phyloP scores from a whole-genome alignment of 2,329 filamentous ascomycete species.

The Penicillium sp. region DNA sequence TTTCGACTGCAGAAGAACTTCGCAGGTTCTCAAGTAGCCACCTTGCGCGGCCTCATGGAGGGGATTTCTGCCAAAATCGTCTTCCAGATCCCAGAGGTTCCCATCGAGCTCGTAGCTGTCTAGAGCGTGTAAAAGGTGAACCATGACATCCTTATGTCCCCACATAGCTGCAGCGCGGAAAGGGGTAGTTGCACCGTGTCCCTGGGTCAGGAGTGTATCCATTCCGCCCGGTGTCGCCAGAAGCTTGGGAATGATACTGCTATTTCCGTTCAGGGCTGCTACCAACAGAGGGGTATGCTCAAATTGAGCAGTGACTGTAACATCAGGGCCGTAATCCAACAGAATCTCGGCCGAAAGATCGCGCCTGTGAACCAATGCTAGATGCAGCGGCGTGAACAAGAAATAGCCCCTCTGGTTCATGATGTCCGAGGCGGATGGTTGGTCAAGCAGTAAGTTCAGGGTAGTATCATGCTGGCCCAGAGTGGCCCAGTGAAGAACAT shows the following conservation, averaged over 20 bases:
- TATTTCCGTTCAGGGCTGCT: not conserved
- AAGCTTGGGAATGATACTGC: not conserved
- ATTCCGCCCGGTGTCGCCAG: not conserved
- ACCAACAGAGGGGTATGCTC: not conserved
- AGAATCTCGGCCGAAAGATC: constrained; percentile 1
- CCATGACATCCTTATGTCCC: constrained; percentile 3
- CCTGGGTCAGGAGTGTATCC: not conserved
- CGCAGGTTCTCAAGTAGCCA: not conserved
- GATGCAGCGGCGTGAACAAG: not conserved
- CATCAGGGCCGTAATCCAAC: constrained; percentile 1
- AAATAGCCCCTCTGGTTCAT: not conserved
- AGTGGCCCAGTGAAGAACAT: constrained; percentile 3
- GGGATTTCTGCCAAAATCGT: constrained; percentile 1
- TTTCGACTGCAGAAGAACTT: constrained; percentile 2
- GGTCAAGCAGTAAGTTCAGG: not conserved
- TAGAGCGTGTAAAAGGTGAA: not conserved
- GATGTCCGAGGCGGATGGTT: not conserved
- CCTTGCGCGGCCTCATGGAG: not conserved
- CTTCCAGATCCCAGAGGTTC: not conserved
- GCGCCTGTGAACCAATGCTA: not conserved
- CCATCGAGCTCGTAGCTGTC: not conserved
- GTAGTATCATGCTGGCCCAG: not conserved
- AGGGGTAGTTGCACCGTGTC: constrained; percentile 1
- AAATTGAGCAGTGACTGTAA: not conserved
- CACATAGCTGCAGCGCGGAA: constrained; percentile 3